Conservation (phyloP, 1,284 basidiomycete species). For the Puccinia coronata region DNA sequence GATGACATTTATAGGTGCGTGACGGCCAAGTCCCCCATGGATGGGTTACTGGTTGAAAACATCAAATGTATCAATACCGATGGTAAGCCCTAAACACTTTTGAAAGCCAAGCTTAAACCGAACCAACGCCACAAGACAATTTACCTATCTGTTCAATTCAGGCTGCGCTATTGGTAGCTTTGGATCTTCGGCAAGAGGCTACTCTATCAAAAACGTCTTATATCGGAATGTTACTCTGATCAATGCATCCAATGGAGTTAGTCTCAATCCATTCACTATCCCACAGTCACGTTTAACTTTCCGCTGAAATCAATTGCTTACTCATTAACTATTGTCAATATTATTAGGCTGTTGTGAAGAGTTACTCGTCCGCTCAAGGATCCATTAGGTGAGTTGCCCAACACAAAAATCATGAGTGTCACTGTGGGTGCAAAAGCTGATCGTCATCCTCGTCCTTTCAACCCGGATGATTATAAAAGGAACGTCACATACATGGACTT, state of each 20-base stretch:
- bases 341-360: slow-evolving; percentile 26
- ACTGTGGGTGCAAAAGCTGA: too few species aligned
- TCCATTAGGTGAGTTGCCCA: slow-evolving; percentile 10
- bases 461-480: not conserved
- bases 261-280: not conserved
- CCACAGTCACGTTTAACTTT: too few species aligned
- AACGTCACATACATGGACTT: slow-evolving; percentile 27
- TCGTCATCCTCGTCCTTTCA: not conserved
- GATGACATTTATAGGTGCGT: too few species aligned
- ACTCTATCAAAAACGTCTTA: slow-evolving; percentile 17
- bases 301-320: not conserved
- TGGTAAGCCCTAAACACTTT: slow-evolving; percentile 19
- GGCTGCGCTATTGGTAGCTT: slow-evolving; percentile 41
- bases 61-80: slow-evolving; percentile 6
- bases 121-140: not conserved
- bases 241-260: slow-evolving; percentile 40
- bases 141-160: not conserved
- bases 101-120: not conserved
- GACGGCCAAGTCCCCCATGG: slow-evolving; percentile 30
- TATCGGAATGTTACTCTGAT: slow-evolving; percentile 32
- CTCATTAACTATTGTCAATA: not conserved
- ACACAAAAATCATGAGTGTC: too few species aligned
- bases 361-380: slow-evolving; percentile 16
- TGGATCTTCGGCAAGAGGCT: slow-evolving; percentile 1
- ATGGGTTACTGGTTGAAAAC: slow-evolving; percentile 26